Base-by-base conservation (phyloP, 2,329 filamentous ascomycete species). In the Cytospora piceicola region DNA sequence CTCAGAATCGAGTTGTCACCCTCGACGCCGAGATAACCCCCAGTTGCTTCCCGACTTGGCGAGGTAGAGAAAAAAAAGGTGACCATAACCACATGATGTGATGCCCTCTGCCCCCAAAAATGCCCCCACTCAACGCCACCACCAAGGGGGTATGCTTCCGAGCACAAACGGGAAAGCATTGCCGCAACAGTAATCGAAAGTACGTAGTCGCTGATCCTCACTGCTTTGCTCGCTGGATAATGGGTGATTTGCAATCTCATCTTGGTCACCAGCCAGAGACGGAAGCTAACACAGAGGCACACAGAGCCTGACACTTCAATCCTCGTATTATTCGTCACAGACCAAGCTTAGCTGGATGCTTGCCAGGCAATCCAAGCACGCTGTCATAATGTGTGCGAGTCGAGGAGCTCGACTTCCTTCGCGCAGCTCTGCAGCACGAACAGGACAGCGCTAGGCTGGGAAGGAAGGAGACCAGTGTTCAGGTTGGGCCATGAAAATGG, bases 381-480 rank as follows among this genome's bases (percentile, higher is more conserved):
- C 76, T 60, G 66, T 63, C 73, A 75, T 77, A 75, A 72, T 75
- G 80, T 81, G 79, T 81, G 79, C 78, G 82, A 83, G 75, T 75
- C 77, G 80, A 84, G 80, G 77, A 75, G 79, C 86, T 90, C 87
- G 74, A 90, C 87, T 86, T 84, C 81, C 59, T 39, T 22, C n/a
- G 54, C 46, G 49, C 63, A 63, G 39, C 55, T 14, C 56, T 17
- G 52, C 59, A 65, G 66, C 55, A 64, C 54, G 30, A 56, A 39
- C 56, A 46, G 30, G 29, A 20, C 29, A 34, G 42, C 64, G 59
- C 63, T 58, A 56, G 77, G 75, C 75, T 73, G 76, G 72, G 73
- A 74, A 74, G 75, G 75, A 78, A 80, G 79, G 79, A 82, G 77
- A 75, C 73, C 71, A 70, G 70, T 71, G 67, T 69, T 62, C 66